Base-by-base conservation (phyloP, 805 yeast genomes). In the Crinitomyces ghanaensis region DNA sequence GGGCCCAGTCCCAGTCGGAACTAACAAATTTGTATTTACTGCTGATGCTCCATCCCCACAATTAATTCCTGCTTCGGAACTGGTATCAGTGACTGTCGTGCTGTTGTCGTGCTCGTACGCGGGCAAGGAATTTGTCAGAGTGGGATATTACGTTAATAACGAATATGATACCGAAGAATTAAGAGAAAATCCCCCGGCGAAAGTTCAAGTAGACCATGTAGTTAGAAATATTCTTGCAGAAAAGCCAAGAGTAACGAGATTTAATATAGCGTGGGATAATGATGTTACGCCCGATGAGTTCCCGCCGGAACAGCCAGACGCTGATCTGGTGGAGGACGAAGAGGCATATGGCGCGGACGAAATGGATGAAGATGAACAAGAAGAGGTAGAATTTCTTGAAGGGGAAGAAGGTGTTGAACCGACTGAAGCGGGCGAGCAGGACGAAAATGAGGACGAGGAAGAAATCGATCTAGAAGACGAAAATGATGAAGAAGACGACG, bases 31-130 rank as follows among this genome's bases (percentile, higher is more conserved):
- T 49, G 68, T 86, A 7, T 80, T 91, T 55, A 74, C 82, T 13
- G 96, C 97, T 0, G 97, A 93, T 49, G 94, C 99, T 0, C 99
- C 99, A 1, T 75, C 88, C 1, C 93, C 96, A 0, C 97, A 88
- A 46, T 59, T 86, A 45, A 91, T 91, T 44, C 99, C 99, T 0
- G 95, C 95, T 3, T 77, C 84, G 44, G 98, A 91, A 54, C 67
- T 91, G 42, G 96, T 91, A 9, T 75, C 88, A 40, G 97, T 91
- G 26, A 91, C 99, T 0, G 98, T 91, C 19, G 86, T 91, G 37
- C 62, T 91, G 36, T 65, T 91, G 39, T 81, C 95, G 38, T 91
- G 99, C 57, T 78, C 95, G 0, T 91, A 91, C 51, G 81, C 84
- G 31, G 95, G 82, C 36, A 68, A 88, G 42, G 97, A 91, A 55